Conservation (phyloP, 2,329 filamentous ascomycete species). For the Aureobasidium sp. region DNA sequence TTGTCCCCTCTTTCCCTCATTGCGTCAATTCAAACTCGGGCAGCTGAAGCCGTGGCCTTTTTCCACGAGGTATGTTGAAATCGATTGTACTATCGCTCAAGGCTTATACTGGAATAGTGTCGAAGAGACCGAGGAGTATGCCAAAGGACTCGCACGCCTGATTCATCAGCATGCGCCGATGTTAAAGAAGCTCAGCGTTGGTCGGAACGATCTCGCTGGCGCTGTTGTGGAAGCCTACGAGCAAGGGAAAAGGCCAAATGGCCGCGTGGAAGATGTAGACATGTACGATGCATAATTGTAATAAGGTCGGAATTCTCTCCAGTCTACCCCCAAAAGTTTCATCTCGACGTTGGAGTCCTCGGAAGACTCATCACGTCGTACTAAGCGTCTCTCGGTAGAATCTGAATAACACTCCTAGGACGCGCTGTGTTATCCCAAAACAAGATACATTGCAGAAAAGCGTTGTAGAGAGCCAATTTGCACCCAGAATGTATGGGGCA, state of each 20-base stretch:
- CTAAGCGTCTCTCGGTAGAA: too few species aligned
- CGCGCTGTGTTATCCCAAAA: too few species aligned
- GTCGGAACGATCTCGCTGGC: neutral
- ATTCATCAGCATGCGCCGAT: neutral
- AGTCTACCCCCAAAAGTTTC: too few species aligned
- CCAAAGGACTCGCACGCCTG: neutral
- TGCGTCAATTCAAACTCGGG: neutral
- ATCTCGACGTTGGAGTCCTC: too few species aligned
- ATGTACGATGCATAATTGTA: neutral
- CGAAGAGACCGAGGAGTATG: neutral
- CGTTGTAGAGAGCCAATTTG: too few species aligned
- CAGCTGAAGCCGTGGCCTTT: conserved; percentile 5
- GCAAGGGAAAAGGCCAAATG: neutral
- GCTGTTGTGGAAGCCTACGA: neutral
- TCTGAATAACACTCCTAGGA: too few species aligned
- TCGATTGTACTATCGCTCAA: too few species aligned
- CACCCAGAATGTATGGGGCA: too few species aligned
- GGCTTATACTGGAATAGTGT: neutral
- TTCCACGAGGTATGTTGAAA: neutral
- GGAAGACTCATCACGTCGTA: too few species aligned
- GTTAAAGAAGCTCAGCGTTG: neutral
- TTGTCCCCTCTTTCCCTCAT: neutral
- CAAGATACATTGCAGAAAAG: too few species aligned
- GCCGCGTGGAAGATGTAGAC: too few species aligned
- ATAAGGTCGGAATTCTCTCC: neutral